A percentile compares a stretch with the other conserved stretches of the same genome.
phyloP scores from a whole-genome alignment of 2,329 filamentous ascomycete species.

The Thelonectria olida region DNA sequence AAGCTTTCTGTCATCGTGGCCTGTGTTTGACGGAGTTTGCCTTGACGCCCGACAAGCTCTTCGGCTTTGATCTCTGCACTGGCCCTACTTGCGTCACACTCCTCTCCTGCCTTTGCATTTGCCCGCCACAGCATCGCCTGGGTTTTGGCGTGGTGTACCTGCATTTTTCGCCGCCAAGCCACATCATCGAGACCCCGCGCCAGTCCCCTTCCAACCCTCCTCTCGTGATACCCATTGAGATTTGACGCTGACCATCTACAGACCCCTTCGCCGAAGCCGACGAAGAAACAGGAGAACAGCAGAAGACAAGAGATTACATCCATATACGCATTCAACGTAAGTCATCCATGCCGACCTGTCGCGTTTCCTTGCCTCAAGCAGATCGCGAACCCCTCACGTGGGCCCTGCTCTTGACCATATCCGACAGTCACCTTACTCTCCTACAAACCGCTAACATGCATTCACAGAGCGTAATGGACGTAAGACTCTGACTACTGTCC shows the following conservation, averaged over 20 bases:
- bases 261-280: constrained; percentile 99
- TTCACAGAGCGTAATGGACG: constrained; percentile 97
- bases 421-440: neutral
- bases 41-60: neutral
- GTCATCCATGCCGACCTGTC: constrained; percentile 42
- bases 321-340: constrained; percentile 99
- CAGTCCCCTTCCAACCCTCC: constrained; percentile 16
- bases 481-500: constrained; percentile 99
- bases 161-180: constrained; percentile 34
- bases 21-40: neutral
- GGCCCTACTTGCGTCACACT: neutral
- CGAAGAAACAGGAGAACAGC: constrained; percentile 96
- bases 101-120: neutral
- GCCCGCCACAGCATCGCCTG: constrained; percentile 3
- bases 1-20: neutral
- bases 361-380: neutral
- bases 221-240: neutral
- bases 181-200: constrained; percentile 27
- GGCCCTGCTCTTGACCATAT: constrained; percentile 10
- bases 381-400: constrained; percentile 26
- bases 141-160: constrained; percentile 33
- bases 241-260: constrained; percentile 49
- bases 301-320: constrained; percentile 97
- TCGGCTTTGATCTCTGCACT: neutral
- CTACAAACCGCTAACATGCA: constrained; percentile 41